Conservation (phyloP, 192 early-diverging fungal species). For the Jimgerdemannia flammicorona region DNA sequence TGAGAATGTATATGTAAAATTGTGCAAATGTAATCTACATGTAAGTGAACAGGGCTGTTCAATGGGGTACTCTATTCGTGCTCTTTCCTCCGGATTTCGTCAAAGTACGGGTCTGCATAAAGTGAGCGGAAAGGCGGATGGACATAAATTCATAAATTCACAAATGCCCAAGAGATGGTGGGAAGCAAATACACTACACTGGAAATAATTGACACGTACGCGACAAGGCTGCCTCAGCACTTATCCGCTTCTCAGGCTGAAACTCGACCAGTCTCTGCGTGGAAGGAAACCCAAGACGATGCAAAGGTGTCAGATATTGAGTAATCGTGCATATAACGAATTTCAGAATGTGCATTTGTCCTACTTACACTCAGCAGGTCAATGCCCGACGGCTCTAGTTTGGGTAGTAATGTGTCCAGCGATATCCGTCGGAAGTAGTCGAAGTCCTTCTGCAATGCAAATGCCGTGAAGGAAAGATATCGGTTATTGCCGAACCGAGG, state of each 20-base stretch:
- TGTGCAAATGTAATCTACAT: not conserved
- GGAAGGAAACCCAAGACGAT: too few relatives aligned
- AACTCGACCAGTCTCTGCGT: conserved; percentile 61
- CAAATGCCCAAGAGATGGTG: too few relatives aligned
- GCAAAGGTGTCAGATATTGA: not conserved
- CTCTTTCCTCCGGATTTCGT: conserved; percentile 15
- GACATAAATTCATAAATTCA: not conserved
- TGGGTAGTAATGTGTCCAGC: conserved; percentile 75
- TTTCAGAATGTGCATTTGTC: not conserved
- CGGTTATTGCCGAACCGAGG: too few relatives aligned
- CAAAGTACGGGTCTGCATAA: conserved; percentile 33
- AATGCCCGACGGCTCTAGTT: conserved; percentile 80
- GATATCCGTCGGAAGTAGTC: conserved; percentile 67
- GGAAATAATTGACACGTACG: conserved; percentile 13
- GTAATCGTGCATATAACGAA: not conserved
- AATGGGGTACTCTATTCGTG: not conserved
- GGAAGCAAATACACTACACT: not conserved
- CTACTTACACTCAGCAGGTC: conserved; percentile 71
- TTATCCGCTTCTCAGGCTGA: conserved; percentile 76
- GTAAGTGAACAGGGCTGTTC: not conserved
- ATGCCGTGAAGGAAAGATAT: too few relatives aligned
- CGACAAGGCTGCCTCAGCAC: conserved; percentile 69
- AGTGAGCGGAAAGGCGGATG: not conserved
- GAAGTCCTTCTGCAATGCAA: conserved; percentile 55
- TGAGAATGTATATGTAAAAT: not conserved